Base-by-base conservation (phyloP, 495 filamentous ascomycete species). In the Cudoniella acicularis region DNA sequence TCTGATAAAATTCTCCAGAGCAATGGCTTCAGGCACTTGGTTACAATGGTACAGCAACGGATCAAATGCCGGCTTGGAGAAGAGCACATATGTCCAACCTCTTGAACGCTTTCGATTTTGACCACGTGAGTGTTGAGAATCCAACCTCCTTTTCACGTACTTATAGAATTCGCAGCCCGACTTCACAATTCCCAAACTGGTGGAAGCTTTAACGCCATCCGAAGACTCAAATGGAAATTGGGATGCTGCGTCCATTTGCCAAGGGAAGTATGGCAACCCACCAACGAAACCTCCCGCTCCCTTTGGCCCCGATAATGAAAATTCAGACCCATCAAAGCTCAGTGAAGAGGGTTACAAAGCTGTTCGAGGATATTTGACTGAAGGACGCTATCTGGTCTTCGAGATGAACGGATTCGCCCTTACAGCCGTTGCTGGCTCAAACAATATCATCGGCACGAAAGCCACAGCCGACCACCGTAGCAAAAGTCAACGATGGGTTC, bases 321-420 rank as follows among this genome's bases (percentile, higher is more conserved):
- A 53, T 11, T 27, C 48, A 24, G 41, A 62, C 26, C 36, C 56
- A 26, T 9, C 57, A 10, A 61, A 30, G 36, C 57, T 65, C 10
- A 51, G 56, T 22, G 78, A 82, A 54, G 67, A 79, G 40, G 79
- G 79, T 6, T 82, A 72, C 67, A 81, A 81, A 67, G 64, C 76
- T 52, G 69, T 75, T 8, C 67, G 79, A 16, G 79, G 79, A 10
- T 72, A 73, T 36, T 61, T 82, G 27, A 81, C 79, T 16, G 79
- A 82, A 58, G 79, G 79, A 18, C 79, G 79, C n/a, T 69, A 78
- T 41, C 79, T 91, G 11, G 87, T 90, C 9, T 83, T 92, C 69
- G 91, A 92, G 69, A 85, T 86, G 16, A 75, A 74, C 55, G 87
- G 89, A 6, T 66, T 90, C 43, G 51, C 51, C n/a, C 20, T 54